phyloP scores from a whole-genome alignment of 75 land plant genomes.

The Selaginella moellendorffii region DNA sequence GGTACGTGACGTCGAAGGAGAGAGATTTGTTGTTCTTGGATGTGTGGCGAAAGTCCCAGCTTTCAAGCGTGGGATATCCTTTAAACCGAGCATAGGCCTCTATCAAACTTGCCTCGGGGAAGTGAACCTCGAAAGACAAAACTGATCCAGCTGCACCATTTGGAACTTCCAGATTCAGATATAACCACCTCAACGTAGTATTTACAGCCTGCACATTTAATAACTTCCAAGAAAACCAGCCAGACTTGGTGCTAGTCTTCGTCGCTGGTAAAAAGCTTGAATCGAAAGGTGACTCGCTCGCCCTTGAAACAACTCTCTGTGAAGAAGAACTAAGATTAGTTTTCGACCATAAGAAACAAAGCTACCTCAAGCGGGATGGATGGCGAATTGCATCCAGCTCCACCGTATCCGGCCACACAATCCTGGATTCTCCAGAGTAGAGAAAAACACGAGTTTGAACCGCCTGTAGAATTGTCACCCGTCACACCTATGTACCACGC shows the following conservation, averaged over 20 bases:
- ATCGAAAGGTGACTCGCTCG: constrained; percentile 38
- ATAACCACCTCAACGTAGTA: constrained; percentile 39
- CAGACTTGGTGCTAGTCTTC: not conserved
- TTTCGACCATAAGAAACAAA: not conserved
- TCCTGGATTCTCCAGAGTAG: constrained; percentile 30
- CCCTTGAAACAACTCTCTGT: constrained; percentile 37
- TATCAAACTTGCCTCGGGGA: constrained; percentile 16
- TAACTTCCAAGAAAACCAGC: constrained; percentile 31
- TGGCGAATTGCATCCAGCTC: constrained; percentile 35
- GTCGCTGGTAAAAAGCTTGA: constrained; percentile 45
- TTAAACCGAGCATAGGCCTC: constrained; percentile 52
- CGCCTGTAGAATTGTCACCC: constrained; percentile 14
- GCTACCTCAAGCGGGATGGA: constrained; percentile 40
- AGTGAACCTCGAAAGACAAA: constrained; percentile 31
- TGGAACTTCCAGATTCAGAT: constrained; percentile 51
- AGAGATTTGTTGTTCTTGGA: constrained; percentile 13
- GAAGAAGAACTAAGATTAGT: constrained; percentile 13
- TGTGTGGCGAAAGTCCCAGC: constrained; percentile 44
- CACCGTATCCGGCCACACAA: constrained; percentile 38
- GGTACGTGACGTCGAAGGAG: constrained; percentile 47
- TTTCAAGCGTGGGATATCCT: constrained; percentile 37
- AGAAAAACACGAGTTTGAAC: constrained; percentile 28
- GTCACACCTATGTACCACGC: constrained; percentile 41
- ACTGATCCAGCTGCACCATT: constrained; percentile 64
- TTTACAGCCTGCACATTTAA: constrained; percentile 10